These are phyloP conservation scores for Botrytis aclada DNA, from an alignment of 2,329 filamentous ascomycete species.

Conservation along the genomic window DNA sequence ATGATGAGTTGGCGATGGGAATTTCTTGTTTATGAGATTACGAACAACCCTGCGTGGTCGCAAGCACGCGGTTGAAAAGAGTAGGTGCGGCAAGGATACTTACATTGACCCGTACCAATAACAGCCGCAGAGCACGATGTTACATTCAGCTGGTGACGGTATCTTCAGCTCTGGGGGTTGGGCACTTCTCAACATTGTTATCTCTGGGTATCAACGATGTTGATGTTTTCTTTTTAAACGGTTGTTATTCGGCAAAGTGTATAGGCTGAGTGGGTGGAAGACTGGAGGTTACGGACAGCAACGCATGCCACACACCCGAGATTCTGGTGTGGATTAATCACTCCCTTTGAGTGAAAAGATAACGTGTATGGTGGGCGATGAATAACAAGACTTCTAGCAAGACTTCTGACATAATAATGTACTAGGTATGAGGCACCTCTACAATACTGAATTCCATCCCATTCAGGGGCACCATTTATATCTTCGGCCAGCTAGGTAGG, in stretches of 20 bases:
- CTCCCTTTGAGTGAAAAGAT: accelerated
- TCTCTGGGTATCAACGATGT: not conserved
- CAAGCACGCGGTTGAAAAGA: not conserved
- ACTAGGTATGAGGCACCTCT: not conserved
- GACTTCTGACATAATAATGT: not conserved
- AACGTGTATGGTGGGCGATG: no score
- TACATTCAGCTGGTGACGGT: not conserved
- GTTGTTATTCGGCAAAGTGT: not conserved
- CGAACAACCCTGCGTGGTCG: not conserved
- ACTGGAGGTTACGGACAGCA: not conserved
- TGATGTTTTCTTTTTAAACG: not conserved
- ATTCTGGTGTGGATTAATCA: not conserved
- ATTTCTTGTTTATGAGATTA: not conserved
- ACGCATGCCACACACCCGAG: not conserved
- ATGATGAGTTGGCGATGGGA: not conserved
- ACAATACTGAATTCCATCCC: not conserved
- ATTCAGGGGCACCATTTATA: not conserved
- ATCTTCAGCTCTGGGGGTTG: not conserved
- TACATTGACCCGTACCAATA: not conserved
- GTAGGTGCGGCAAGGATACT: not conserved
- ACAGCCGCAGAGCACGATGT: not conserved
- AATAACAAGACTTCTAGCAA: not conserved
- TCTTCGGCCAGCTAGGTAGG: not conserved
- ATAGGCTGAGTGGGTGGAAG: not conserved
- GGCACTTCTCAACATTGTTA: not conserved